These are phyloP conservation scores for Penicillium bialowiezense DNA, from an alignment of 495 filamentous ascomycete species.

Conservation along the genomic window DNA sequence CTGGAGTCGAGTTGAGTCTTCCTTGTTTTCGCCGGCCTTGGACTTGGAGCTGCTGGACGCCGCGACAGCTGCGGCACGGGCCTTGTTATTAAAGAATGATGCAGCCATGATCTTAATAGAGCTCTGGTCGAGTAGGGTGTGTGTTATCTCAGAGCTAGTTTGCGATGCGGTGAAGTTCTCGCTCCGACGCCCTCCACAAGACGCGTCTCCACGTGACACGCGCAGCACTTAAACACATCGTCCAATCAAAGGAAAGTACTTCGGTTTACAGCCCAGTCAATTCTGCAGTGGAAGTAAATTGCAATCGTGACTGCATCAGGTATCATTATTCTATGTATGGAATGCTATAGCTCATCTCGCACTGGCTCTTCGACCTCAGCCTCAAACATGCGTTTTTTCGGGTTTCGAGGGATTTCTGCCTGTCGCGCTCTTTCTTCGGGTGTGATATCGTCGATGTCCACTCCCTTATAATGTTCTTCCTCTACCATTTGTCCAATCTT, in stretches of 20 bases:
- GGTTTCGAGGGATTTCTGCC: constrained; percentile 56
- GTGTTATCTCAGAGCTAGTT: background rate
- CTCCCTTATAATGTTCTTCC: constrained; percentile 35
- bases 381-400: constrained; percentile 86
- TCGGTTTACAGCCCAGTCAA: constrained; percentile 11
- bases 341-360: constrained; percentile 53
- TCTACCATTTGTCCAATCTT: constrained; percentile 55
- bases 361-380: constrained; percentile 35
- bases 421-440: constrained; percentile 42
- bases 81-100: constrained; percentile 94
- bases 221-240: constrained; percentile 21
- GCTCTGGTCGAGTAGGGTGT: background rate
- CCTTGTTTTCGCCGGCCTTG: constrained; percentile 56
- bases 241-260: constrained; percentile 16
- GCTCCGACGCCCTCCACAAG: constrained; percentile 17
- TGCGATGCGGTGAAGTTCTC: constrained; percentile 6
- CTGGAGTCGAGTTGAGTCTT: constrained; percentile 65
- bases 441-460: constrained; percentile 30
- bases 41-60: constrained; percentile 44
- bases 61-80: constrained; percentile 77
- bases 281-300: no score
- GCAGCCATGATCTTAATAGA: constrained; percentile 52
- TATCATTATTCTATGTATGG: background rate
- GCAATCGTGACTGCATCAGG: background rate
- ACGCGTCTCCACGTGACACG: constrained; percentile 46